Evolutionary conservation across 2,329 filamentous ascomycete genomes (phyloP).

Genomic region (Phialocephala subalpina): DNA sequence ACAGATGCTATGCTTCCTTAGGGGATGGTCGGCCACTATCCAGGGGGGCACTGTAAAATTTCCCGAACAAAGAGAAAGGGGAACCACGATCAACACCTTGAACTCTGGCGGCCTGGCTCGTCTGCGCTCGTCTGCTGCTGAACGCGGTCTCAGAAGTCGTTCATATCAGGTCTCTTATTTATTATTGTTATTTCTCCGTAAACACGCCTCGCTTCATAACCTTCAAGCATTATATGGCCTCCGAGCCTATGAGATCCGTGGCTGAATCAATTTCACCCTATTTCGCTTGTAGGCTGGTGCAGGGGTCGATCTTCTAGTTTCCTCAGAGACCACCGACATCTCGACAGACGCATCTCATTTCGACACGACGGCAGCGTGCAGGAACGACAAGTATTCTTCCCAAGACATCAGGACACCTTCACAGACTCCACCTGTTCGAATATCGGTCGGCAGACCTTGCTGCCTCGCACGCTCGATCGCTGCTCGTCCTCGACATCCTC

Average conservation of each 20-base stretch:
- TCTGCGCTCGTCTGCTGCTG: not conserved
- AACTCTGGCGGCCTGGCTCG: not conserved
- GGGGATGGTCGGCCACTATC: not conserved
- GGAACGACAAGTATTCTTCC: conserved; percentile 15
- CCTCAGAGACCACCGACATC: conserved; percentile 17
- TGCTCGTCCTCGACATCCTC: conserved; percentile 9
- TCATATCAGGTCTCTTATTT: conserved; percentile 12
- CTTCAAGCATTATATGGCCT: conserved; percentile 15
- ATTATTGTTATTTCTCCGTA: conserved; percentile 15
- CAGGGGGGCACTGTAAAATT: not conserved
- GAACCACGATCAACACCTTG: not conserved
- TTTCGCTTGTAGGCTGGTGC: conserved; percentile 1
- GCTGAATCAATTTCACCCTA: not conserved
- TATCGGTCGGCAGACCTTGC: not conserved
- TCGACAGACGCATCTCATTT: conserved; percentile 16
- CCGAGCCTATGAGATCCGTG: conserved; percentile 2
- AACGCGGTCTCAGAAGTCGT: not conserved
- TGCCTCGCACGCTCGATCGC: not conserved
- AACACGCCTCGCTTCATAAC: conserved; percentile 22
- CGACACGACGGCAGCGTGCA: conserved; percentile 19
- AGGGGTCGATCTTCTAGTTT: conserved; percentile 17
- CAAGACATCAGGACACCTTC: not conserved
- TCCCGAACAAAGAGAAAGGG: not conserved
- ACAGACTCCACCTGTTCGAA: conserved; percentile 4
- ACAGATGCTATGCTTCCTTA: not conserved